Conservation (phyloP, 1,139 yeast species). For the Saccharomycopsis crataegensis region DNA sequence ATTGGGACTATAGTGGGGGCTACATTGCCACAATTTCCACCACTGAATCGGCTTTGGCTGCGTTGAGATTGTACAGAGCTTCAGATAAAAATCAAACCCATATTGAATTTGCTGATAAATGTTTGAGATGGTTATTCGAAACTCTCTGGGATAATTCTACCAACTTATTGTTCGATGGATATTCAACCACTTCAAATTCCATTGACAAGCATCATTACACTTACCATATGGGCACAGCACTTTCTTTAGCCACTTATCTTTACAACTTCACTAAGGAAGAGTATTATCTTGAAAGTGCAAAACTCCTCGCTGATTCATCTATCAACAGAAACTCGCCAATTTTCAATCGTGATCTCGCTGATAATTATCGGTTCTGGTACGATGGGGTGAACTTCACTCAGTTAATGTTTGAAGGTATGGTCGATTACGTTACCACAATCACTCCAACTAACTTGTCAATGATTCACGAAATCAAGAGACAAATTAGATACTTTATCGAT, state of each 20-base stretch:
- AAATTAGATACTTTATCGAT: slow-evolving; percentile 4
- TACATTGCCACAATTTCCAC: slow-evolving; percentile 64
- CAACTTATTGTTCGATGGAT: slow-evolving; percentile 13
- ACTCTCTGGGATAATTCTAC: slow-evolving; percentile 10
- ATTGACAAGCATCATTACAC: slow-evolving; percentile 4
- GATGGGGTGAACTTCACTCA: slow-evolving; percentile 13
- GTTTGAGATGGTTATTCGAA: slow-evolving; percentile 4
- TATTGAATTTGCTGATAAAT: slow-evolving; percentile 10
- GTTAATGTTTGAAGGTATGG: slow-evolving; percentile 14
- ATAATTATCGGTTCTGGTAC: slow-evolving; percentile 9
- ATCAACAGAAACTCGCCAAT: slow-evolving; percentile 5
- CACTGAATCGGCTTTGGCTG: slow-evolving; percentile 61
- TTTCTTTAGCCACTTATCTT: slow-evolving; percentile 7
- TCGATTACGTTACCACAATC: slow-evolving; percentile 10
- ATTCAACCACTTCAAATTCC: not conserved
- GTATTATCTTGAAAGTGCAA: slow-evolving; percentile 1
- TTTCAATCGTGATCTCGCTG: slow-evolving; percentile 6
- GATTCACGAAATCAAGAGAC: not conserved
- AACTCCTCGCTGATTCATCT: slow-evolving; percentile 4
- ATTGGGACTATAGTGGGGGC: slow-evolving; percentile 57
- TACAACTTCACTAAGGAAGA: slow-evolving; percentile 8
- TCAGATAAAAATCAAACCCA: not conserved
- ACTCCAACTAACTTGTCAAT: not conserved
- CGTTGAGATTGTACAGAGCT: slow-evolving; percentile 38
- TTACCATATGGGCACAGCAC: slow-evolving; percentile 17